Base-by-base conservation (phyloP, 2,329 filamentous ascomycete genomes). In the Botrytis fabae region DNA sequence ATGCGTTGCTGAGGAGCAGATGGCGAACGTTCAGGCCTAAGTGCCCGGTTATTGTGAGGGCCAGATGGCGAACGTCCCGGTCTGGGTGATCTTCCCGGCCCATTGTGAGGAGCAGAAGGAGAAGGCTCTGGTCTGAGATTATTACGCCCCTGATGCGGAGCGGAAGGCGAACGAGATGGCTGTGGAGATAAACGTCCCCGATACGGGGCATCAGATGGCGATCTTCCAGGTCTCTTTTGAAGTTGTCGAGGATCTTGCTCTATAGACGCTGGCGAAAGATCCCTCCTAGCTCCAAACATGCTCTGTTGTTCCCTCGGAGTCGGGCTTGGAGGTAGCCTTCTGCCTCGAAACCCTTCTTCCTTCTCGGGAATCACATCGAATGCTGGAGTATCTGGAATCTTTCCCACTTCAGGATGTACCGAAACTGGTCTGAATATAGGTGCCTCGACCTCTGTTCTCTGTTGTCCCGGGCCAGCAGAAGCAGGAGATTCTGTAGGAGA, bases 401-500 rank as follows among this genome's bases (percentile, higher is more conserved):
- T 68, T 80, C 92, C 93, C 84, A 95, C 88, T 42, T 90, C 88
- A 38, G 92, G 92, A 78, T 95, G 91, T 85, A 93, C 90, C 5
- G 93, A 95, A 75, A 88, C 85, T 2, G 92, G 93, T 72, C 93
- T 87, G 72, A 81, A 78, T 64, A 85, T 84, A 22, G 86, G 84
- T 75, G 74, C 76, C 61, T 91, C 88, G 54, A 91, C 82, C 76
- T 90, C 87, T 9, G 86, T 86, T 75, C 83, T 86, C 73, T 87
- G 77, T 32, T 86, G 87, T 63, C 88, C 78, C 22, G 32, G 64
- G 14, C 64, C 64, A 40, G 64, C 64, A 51, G 64, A 66, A 38
- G 64, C 82, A 75, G 85, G 78, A 76, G 82, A 79, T 25, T 73
- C 54, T 16, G n/a, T 32, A 44, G 60, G 61, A 28, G 62, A 63